phyloP scores from a whole-genome alignment of 345 rosid species.

The Hibiscus mutabilis region DNA sequence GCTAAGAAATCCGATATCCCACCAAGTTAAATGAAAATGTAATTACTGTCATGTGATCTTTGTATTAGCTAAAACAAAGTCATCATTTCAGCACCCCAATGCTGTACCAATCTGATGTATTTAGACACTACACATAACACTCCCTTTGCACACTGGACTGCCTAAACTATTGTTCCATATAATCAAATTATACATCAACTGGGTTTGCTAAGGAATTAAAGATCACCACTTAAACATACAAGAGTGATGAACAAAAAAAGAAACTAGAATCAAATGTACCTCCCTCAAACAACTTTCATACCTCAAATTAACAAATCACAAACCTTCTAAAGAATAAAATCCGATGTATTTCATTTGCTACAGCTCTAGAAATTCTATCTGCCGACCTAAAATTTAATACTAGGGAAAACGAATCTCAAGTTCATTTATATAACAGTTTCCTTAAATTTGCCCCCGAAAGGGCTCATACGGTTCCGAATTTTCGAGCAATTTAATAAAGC shows the following conservation, averaged over 20 bases:
- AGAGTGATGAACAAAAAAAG: background rate
- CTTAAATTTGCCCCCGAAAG: background rate
- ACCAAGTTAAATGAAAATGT: background rate
- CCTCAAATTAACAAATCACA: background rate
- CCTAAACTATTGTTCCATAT: background rate
- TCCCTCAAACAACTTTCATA: background rate
- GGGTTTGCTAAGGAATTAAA: background rate
- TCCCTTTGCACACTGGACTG: background rate
- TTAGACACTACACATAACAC: background rate
- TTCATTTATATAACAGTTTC: background rate
- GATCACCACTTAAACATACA: background rate
- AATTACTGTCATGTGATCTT: background rate
- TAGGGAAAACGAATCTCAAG: background rate
- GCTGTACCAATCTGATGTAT: background rate
- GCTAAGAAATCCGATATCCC: background rate
- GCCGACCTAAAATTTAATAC: background rate
- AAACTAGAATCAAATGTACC: background rate
- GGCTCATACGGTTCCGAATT: background rate
- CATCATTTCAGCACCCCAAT: background rate
- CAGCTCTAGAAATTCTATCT: background rate
- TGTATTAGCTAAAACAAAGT: background rate
- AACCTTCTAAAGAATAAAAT: background rate
- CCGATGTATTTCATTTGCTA: background rate
- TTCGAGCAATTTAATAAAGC: background rate
- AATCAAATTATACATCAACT: background rate